Base-by-base conservation (phyloP, 331 rosid species). In the Quercus lobata region DNA sequence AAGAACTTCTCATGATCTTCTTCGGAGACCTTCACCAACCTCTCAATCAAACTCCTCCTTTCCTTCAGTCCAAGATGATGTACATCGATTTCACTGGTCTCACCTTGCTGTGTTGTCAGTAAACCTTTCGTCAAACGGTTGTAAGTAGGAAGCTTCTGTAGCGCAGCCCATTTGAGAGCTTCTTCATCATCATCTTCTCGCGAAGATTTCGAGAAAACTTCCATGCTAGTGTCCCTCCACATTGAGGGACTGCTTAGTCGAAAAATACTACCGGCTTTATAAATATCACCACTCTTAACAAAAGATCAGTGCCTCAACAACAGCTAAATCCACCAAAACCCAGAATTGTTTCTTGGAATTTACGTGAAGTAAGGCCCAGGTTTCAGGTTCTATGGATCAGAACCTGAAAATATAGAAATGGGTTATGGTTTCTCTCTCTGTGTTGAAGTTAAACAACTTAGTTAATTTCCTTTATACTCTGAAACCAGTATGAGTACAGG, bases 121-220 rank as follows among this genome's bases (percentile, higher is more conserved):
- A 92, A 72, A 1, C 96, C 97, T 88, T 80, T 92, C 83, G 77
- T 89, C 53, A 92, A 46, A 53, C 97, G 93, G 63, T 54, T 78
- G 75, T 86, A 91, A 12, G 97, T 89, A 5, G 96, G 97, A 76
- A 92, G 96, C 78, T 71, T 92, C 57, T 92, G 89, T 5, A 92
- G 86, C 7, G 92, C 92, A 34, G 93, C 92, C 97, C 97, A 90
- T 73, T 76, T 91, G 1, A 92, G 90, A 80, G 91, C 92, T 53
- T 86, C 91, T 65, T 92, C 96, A 22, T 91, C 92, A 16, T 89
- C 86, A 61, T 74, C 90, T 4, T 72, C 75, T 0, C 12, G 79
- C 0, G 84, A 78, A 65, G 90, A 79, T 69, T 80, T 76, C 21
- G 92, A 79, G 73, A 90, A 88, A 34, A 73, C 83, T 5, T 85